Evolutionary conservation across 192 early-diverging fungal genomes (phyloP).

Genomic region (Coemansia sp.): DNA sequence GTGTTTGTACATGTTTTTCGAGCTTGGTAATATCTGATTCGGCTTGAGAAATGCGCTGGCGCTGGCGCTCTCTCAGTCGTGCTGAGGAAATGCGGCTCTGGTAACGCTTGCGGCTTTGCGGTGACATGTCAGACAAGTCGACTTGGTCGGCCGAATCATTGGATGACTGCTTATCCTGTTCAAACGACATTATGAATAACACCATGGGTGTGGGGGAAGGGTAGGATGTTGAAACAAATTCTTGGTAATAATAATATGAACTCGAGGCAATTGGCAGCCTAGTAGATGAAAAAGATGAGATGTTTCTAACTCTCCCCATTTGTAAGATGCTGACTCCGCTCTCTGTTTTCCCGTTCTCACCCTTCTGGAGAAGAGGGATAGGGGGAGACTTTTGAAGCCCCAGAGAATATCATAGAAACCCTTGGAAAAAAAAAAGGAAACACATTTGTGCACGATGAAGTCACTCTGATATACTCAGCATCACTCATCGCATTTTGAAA

Average conservation of each 20-base stretch:
- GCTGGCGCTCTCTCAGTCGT: constrained; percentile 46
- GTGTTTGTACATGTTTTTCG: constrained; percentile 19
- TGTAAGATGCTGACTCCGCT: not conserved
- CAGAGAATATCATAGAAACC: not conserved
- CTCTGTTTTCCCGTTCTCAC: not conserved
- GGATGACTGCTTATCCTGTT: not conserved
- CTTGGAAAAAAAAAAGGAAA: not conserved
- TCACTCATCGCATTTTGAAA: not conserved
- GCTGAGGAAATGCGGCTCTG: constrained; percentile 49
- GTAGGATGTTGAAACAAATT: not conserved
- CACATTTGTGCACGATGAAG: not conserved
- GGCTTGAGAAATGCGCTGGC: constrained; percentile 11
- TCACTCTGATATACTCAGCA: not conserved
- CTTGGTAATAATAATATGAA: not conserved
- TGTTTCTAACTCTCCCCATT: not conserved
- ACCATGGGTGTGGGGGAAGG: not conserved
- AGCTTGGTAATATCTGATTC: constrained; percentile 26
- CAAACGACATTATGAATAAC: not conserved
- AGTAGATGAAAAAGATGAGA: not conserved
- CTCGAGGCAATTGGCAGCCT: too few species aligned
- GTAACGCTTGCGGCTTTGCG: constrained; percentile 42
- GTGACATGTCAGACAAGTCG: constrained; percentile 26
- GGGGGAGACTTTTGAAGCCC: not conserved
- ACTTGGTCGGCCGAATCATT: not conserved
- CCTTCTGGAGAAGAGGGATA: not conserved